phyloP scores from a whole-genome alignment of 768 basidiomycete species.

The Phaeotremella skinneri region DNA sequence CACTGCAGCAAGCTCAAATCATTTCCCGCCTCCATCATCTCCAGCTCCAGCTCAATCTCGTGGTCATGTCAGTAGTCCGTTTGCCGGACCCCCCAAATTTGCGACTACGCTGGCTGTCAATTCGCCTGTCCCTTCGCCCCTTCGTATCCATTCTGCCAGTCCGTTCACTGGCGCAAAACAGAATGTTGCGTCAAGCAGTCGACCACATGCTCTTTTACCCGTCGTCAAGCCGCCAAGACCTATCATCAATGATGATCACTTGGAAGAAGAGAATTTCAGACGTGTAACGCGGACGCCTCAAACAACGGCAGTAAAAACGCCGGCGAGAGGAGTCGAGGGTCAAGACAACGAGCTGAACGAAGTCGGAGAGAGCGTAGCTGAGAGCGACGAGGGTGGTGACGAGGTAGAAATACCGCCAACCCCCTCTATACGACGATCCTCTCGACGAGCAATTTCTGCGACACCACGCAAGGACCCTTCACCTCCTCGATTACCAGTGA shows the following conservation, averaged over 20 bases:
- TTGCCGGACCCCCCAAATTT: constrained; percentile 44
- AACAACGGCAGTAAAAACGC: background rate
- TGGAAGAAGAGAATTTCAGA: constrained; percentile 10
- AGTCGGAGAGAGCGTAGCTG: background rate
- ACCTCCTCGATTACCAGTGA: background rate
- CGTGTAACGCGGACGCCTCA: background rate
- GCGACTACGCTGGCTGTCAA: constrained; percentile 12
- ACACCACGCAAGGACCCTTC: background rate
- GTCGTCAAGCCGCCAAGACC: constrained; percentile 12
- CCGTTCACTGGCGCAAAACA: constrained; percentile 25
- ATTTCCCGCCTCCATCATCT: constrained; percentile 4
- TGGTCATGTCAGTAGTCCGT: constrained; percentile 13
- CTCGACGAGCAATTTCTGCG: constrained; percentile 3
- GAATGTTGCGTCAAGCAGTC: constrained; percentile 1
- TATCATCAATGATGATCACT: constrained; percentile 41
- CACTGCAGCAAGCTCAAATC: constrained; percentile 2
- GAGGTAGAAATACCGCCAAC: constrained; percentile 8
- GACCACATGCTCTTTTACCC: background rate
- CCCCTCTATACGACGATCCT: constrained; percentile 9
- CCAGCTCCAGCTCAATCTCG: constrained; percentile 13
- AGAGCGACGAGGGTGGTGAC: constrained; percentile 1
- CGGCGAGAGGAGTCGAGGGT: background rate
- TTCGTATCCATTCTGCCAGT: constrained; percentile 31
- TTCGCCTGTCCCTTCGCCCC: constrained; percentile 6
- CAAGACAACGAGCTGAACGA: background rate